Evolutionary conservation across 2,329 filamentous ascomycete genomes (phyloP).

Genomic region (Fusarium proliferatum): DNA sequence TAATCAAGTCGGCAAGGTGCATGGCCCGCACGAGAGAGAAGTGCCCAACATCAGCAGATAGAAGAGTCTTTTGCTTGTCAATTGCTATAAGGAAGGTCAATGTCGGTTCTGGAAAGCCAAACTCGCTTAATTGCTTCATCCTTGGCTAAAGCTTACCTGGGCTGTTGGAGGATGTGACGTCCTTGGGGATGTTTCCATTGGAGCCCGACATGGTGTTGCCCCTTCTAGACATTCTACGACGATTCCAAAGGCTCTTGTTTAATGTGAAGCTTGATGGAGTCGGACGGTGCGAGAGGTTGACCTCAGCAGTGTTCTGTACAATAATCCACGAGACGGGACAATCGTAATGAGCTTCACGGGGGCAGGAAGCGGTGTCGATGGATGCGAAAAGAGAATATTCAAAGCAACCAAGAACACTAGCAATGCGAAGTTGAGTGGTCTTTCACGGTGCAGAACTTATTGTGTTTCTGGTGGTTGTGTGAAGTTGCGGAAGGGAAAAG

Average conservation of each 20-base stretch:
- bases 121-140: neutral
- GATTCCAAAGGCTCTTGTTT: neutral
- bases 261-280: neutral
- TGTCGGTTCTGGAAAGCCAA: constrained; percentile 5
- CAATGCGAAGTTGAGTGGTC: neutral
- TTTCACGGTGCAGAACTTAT: neutral
- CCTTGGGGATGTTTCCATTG: constrained; percentile 47
- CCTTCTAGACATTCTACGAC: constrained; percentile 71
- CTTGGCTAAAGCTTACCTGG: constrained; percentile 48
- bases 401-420: neutral
- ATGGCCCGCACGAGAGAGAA: constrained; percentile 76
- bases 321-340: neutral
- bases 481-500: constrained; percentile 5
- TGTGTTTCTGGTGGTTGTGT: neutral
- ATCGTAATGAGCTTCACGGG: constrained; percentile 6
- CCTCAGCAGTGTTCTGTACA: neutral
- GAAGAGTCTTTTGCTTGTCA: constrained; percentile 81
- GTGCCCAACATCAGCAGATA: constrained; percentile 77
- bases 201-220: constrained; percentile 54
- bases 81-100: constrained; percentile 57
- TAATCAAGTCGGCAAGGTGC: constrained; percentile 86
- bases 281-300: neutral
- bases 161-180: constrained; percentile 44
- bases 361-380: constrained; percentile 19
- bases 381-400: neutral